A percentile compares a stretch with the other conserved stretches of the same genome.
Conservation (phyloP, 495 filamentous ascomycete genomes). For the Rhypophila decipiens region DNA sequence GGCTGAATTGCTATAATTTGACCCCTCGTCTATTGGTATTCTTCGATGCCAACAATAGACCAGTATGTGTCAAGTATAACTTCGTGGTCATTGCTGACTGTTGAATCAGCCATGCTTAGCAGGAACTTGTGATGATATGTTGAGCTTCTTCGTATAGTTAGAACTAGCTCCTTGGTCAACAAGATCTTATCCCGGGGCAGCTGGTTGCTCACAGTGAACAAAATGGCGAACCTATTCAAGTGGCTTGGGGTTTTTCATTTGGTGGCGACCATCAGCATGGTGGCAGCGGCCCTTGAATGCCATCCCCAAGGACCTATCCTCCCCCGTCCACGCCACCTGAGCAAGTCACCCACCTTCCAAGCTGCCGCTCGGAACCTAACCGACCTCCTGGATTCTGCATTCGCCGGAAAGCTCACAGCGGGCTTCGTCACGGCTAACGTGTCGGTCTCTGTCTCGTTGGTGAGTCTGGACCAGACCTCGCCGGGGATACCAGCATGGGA, state of each 20-base stretch:
- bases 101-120: too few species aligned
- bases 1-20: too few species aligned
- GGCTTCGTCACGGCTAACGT: conserved; percentile 12
- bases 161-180: too few species aligned
- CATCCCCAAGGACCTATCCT: conserved; percentile 7
- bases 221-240: background rate
- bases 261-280: background rate
- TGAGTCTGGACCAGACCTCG: conserved; percentile 4
- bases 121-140: too few species aligned
- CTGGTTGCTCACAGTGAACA: background rate
- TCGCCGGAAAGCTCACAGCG: conserved; percentile 5
- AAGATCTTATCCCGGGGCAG: too few species aligned
- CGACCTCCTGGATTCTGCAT: background rate
- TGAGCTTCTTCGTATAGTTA: too few species aligned
- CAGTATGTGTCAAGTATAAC: too few species aligned
- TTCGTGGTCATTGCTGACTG: too few species aligned
- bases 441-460: conserved; percentile 10
- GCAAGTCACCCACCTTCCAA: background rate
- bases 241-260: too few species aligned
- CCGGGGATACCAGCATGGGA: conserved; percentile 18
- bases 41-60: too few species aligned
- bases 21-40: too few species aligned
- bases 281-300: conserved; percentile 6
- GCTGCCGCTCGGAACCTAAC: conserved; percentile 3
- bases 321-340: conserved; percentile 4